phyloP scores from a whole-genome alignment of 2,329 filamentous ascomycete genomes.

The Penicillium polonicum region DNA sequence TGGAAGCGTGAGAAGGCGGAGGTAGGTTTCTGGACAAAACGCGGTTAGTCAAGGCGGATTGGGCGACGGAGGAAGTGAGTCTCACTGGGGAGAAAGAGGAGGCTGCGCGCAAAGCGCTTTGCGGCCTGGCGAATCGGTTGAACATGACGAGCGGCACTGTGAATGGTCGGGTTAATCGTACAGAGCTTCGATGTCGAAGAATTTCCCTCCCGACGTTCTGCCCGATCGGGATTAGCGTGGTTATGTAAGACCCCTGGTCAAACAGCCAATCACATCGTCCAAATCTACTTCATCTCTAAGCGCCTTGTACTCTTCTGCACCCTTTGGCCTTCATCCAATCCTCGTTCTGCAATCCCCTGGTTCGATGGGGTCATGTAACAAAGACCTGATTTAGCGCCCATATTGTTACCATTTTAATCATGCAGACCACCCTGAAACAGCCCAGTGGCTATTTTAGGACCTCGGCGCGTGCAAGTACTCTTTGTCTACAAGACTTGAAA shows the following conservation, averaged over 20 bases:
- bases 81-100: conserved; percentile 36
- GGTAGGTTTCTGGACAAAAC: conserved; percentile 32
- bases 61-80: conserved; percentile 8
- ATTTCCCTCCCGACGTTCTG: conserved; percentile 34
- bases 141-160: conserved; percentile 39
- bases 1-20: conserved; percentile 40
- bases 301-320: conserved; percentile 14
- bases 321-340: conserved; percentile 4
- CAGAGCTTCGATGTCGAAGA: conserved; percentile 31
- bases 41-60: conserved; percentile 20
- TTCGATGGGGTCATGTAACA: conserved; percentile 10
- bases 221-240: conserved; percentile 30
- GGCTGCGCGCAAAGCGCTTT: conserved; percentile 44
- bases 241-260: conserved; percentile 23
- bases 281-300: conserved; percentile 18
- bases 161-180: conserved; percentile 20
- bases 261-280: conserved; percentile 16
- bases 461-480: conserved; percentile 33
- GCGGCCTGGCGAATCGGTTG: conserved; percentile 45
- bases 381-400: conserved; percentile 17
- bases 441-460: conserved; percentile 27
- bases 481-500: conserved; percentile 21
- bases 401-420: conserved; percentile 14
- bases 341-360: conserved; percentile 4
- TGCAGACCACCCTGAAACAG: conserved; percentile 26